Base-by-base conservation (phyloP, 352 stramenopile genomes). In the Phytophthora constricta region DNA sequence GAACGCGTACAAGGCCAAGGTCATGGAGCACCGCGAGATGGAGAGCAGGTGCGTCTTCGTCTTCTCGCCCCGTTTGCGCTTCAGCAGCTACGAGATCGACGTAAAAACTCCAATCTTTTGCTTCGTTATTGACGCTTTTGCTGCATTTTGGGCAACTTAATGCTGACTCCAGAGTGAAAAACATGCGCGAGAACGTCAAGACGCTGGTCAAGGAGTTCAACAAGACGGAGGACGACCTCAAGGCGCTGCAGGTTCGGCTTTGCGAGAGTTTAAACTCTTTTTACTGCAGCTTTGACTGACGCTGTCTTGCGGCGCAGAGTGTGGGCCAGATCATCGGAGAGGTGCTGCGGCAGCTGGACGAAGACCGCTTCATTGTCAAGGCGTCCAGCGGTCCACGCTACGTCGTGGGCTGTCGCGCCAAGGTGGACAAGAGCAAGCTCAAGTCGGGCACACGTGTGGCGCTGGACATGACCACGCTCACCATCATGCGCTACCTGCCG, bases 381-480 rank as follows among this genome's bases (percentile, higher is more conserved):
- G 97, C 97, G 0, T 98, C 88, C 9, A 98, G 86, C 62, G 98
- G 98, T n/a, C 98, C 98, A 25, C 91, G 98, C 17, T 99, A 99
- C 74, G 97, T 99, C 3, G 97, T 99, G 5, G 98, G 97, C 25
- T 99, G 97, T 70, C 90, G 97, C 47, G 92, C 90, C 31, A 97
- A 99, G 48, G 79, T 98, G 45, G 93, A 98, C 64, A 98, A 98
- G 77, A 82, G 72, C 50, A 99, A 98, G 67, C 91, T 99, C 49
- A 98, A 99, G 84, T 92, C 95, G 25, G 98, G 98, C 51, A 99
- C 96, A 20, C 86, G 98, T 43, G 97, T 99, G 33, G 97, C 97
- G 26, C 82, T 99, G 45, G 98, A 99, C 79, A 99, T 99, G 96
- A 99, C 97, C n/a, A 99, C 98, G 54, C 86, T 99, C 54, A 99